These are phyloP conservation scores for Starmerella vaccinii DNA, from an alignment of 805 yeast genomes.

Conservation along the genomic window DNA sequence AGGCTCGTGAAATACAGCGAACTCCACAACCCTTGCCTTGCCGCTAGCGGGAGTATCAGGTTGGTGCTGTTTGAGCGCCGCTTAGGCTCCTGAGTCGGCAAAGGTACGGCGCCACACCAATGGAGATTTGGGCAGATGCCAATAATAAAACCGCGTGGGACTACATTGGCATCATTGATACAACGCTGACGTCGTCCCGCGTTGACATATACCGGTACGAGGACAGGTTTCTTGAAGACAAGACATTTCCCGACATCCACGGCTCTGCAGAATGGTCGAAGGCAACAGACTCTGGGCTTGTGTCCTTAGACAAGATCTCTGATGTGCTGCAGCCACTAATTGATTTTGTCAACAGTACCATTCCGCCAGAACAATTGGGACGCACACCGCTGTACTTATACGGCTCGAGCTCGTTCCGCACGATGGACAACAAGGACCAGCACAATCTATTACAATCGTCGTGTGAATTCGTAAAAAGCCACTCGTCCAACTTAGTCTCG, in stretches of 20 bases:
- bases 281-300: conserved; percentile 41
- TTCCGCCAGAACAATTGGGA: conserved; percentile 50
- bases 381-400: conserved; percentile 61
- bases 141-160: conserved; percentile 18
- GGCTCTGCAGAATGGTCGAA: conserved; percentile 34
- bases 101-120: neutral
- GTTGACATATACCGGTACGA: conserved; percentile 57
- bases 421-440: conserved; percentile 42
- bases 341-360: conserved; percentile 38
- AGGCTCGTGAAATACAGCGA: too few species aligned
- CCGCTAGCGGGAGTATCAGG: neutral
- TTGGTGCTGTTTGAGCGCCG: neutral
- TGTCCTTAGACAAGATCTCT: conserved; percentile 37
- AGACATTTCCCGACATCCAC: conserved; percentile 34
- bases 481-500: conserved; percentile 47
- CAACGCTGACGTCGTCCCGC: conserved; percentile 88
- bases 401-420: conserved; percentile 61
- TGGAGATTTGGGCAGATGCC: conserved; percentile 14
- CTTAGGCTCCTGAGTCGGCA: too few species aligned
- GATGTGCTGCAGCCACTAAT: conserved; percentile 44
- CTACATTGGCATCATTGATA: conserved; percentile 81
- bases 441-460: conserved; percentile 38
- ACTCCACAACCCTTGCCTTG: too few species aligned
- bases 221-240: conserved; percentile 16
- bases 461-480: conserved; percentile 40